Evolutionary conservation across 441 rosid genomes (phyloP).

Genomic region (Erodium moschatum): DNA sequence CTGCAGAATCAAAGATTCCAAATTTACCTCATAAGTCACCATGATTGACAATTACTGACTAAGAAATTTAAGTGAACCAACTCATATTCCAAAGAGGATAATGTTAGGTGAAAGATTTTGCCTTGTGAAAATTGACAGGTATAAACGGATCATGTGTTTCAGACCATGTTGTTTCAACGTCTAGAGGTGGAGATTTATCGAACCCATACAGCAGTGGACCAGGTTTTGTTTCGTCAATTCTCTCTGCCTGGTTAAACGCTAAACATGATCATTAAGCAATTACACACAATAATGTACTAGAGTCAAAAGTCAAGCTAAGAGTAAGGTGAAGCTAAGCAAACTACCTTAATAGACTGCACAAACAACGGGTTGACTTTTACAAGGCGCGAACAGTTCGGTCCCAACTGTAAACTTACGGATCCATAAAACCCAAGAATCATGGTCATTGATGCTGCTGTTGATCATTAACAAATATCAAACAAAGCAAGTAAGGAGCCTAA

Average conservation of each 20-base stretch:
- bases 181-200: slow-evolving; percentile 29
- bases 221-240: slow-evolving; percentile 23
- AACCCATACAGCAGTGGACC: slow-evolving; percentile 39
- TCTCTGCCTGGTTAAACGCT: slow-evolving; percentile 29
- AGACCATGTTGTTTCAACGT: slow-evolving; percentile 34
- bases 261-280: slow-evolving; percentile 13
- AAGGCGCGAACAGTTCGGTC: slow-evolving; percentile 38
- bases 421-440: slow-evolving; percentile 44
- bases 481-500: neutral
- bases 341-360: slow-evolving; percentile 42
- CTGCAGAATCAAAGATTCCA: slow-evolving; percentile 24
- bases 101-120: slow-evolving; percentile 2
- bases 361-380: slow-evolving; percentile 31
- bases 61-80: neutral
- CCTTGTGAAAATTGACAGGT: slow-evolving; percentile 36
- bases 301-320: neutral
- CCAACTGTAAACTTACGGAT: slow-evolving; percentile 31
- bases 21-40: neutral
- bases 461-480: neutral
- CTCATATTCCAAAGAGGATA: neutral
- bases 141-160: slow-evolving; percentile 30
- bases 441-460: slow-evolving; percentile 37
- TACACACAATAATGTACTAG: neutral
- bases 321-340: neutral
- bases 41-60: neutral